phyloP scores from a whole-genome alignment of 2,329 filamentous ascomycete species.

The Gnomoniopsis sp. region DNA sequence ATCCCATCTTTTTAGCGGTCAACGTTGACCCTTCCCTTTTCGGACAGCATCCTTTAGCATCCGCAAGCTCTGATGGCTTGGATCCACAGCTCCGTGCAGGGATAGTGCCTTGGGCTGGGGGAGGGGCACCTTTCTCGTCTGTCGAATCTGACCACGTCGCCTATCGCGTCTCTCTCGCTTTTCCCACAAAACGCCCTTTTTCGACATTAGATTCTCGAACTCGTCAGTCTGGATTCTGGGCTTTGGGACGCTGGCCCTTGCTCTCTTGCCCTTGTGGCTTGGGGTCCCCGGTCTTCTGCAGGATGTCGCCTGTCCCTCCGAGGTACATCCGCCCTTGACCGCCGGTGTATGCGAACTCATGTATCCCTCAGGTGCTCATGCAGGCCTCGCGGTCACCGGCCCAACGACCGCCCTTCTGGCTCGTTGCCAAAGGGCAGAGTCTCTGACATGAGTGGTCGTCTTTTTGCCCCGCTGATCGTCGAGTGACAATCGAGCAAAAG shows the following conservation, averaged over 20 bases:
- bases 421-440: background rate
- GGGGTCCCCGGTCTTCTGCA: background rate
- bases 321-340: conserved; percentile 10
- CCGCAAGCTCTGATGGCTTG: background rate
- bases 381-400: conserved; percentile 13
- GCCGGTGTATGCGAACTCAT: conserved; percentile 1
- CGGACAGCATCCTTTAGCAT: background rate
- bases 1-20: conserved; percentile 15
- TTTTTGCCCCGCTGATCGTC: conserved; percentile 11
- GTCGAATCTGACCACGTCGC: background rate
- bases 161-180: conserved; percentile 11
- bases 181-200: conserved; percentile 1
- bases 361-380: conserved; percentile 3
- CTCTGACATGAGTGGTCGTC: conserved; percentile 11
- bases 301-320: conserved; percentile 7
- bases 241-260: background rate
- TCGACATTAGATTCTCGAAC: conserved; percentile 10
- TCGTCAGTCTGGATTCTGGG: conserved; percentile 2
- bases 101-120: background rate
- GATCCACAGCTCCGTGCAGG: background rate
- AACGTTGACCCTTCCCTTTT: conserved; percentile 9
- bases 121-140: background rate
- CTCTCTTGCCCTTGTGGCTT: background rate
- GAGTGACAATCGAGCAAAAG: conserved; percentile 10
- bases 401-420: conserved; percentile 11